These are phyloP conservation scores for Hymenoscyphus salicellus DNA, from an alignment of 2,329 filamentous ascomycete genomes.

Conservation along the genomic window DNA sequence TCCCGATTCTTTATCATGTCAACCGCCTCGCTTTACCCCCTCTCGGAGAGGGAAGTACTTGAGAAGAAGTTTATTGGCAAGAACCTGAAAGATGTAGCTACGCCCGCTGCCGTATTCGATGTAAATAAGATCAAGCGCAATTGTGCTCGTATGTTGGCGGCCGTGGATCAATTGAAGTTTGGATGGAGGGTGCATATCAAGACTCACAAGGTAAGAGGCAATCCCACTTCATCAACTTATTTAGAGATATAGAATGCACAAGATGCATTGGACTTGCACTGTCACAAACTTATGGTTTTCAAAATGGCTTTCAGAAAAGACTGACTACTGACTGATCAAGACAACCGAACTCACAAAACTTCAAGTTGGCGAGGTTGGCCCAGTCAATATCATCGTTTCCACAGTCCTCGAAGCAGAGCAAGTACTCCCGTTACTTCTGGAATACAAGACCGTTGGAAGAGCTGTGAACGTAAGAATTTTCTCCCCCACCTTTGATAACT, in stretches of 20 bases:
- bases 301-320: background rate
- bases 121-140: conserved; percentile 63
- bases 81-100: conserved; percentile 56
- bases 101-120: conserved; percentile 68
- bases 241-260: background rate
- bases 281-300: background rate
- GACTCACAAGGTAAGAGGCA: conserved; percentile 68
- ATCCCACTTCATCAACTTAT: background rate
- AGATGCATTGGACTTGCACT: background rate
- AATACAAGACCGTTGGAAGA: conserved; percentile 53
- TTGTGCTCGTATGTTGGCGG: conserved; percentile 68
- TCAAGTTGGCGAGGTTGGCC: conserved; percentile 60
- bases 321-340: conserved; percentile 38
- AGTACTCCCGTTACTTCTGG: conserved; percentile 56
- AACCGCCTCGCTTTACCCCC: conserved; percentile 26
- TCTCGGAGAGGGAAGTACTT: conserved; percentile 39
- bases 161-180: conserved; percentile 56
- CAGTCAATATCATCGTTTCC: conserved; percentile 63
- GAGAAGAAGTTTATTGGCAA: conserved; percentile 54
- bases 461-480: conserved; percentile 53
- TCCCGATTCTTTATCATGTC: conserved; percentile 22
- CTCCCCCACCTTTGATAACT: conserved; percentile 5
- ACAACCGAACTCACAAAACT: conserved; percentile 64
- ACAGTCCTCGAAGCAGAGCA: conserved; percentile 73
- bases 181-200: conserved; percentile 77